Base-by-base conservation (phyloP, 192 early-diverging fungal genomes). In the Coemansia sp. region DNA sequence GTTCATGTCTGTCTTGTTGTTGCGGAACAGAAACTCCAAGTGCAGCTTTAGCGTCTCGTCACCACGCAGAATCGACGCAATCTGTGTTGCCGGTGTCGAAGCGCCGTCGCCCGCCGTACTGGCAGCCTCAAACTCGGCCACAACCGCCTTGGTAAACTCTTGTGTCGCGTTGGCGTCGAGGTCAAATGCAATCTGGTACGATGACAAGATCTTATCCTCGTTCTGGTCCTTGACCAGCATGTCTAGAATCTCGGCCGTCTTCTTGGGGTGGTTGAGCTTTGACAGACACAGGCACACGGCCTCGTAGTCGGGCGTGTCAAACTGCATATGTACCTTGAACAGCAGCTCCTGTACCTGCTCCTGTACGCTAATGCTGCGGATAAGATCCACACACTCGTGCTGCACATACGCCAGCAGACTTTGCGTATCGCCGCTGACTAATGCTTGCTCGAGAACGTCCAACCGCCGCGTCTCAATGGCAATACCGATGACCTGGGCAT, bases 141-240 rank as follows among this genome's bases (percentile, higher is more conserved):
- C 63, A 9, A 99, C 91, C 31, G 91, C 92, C n/a, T 83, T 81
- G 49, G 95, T 85, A 62, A 98, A 99, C 61, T 96, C 93, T 75
- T 99, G 96, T 4, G 97, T 95, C 34, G 94, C 94, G 71, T 94
- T 95, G 54, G 91, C 94, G 69, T 97, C 92, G 36, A 99, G 78
- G 60, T 99, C 97, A 74, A 99, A 99, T 0, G 95, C 94, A 59
- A 99, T 90, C 83, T 99, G 97, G 74, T 93, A 97, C 17, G 94
- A 94, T 66, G 93, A 91, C 64, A 96, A 71, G 20, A 88, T 62
- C 61, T 89, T 85, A 63, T 88, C 88, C 63, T 91, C 85, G 36
- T 84, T 80, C 42, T 71, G 55, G 50, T 86, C 85, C 50, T 75
- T 50, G 37, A 90, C 71, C 38, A 99, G 79, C 15, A 69, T 82